phyloP scores from a whole-genome alignment of 2,329 filamentous ascomycete species.

The Alternaria angustiovoidea region DNA sequence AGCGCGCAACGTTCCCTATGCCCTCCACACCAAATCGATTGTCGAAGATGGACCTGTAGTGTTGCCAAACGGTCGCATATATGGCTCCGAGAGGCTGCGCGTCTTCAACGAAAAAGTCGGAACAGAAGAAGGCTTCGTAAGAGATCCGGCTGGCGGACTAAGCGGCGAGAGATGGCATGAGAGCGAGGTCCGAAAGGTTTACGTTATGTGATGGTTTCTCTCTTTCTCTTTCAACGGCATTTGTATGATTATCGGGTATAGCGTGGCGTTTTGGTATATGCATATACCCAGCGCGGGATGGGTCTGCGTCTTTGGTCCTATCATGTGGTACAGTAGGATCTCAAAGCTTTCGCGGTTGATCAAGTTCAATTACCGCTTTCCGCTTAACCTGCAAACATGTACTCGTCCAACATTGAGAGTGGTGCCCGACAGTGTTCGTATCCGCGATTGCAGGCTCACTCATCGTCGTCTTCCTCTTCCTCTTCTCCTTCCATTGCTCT shows the following conservation, averaged over 20 bases:
- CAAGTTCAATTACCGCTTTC: not conserved
- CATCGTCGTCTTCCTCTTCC: slow-evolving; percentile 7
- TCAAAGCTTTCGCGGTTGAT: not conserved
- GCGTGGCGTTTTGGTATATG: slow-evolving; percentile 8
- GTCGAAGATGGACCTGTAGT: slow-evolving; percentile 88
- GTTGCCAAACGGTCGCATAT: slow-evolving; percentile 86
- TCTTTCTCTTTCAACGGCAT: not conserved
- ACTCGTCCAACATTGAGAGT: not conserved
- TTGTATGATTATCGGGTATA: slow-evolving; percentile 2
- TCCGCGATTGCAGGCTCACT: not conserved
- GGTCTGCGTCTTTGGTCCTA: not conserved
- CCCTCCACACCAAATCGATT: slow-evolving; percentile 92
- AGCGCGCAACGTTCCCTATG: slow-evolving; percentile 87
- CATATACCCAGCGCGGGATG: slow-evolving; percentile 5
- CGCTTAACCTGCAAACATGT: not conserved
- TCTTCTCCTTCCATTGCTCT: slow-evolving; percentile 23
- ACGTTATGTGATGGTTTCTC: slow-evolving; percentile 70
- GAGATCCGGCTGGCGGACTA: slow-evolving; percentile 73
- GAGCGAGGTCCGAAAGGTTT: slow-evolving; percentile 81
- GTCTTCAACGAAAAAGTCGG: slow-evolving; percentile 83
- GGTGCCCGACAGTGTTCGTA: not conserved
- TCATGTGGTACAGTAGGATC: not conserved
- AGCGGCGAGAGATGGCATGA: slow-evolving; percentile 60
- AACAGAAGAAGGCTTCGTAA: slow-evolving; percentile 70
- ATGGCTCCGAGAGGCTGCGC: slow-evolving; percentile 76